Evolutionary conservation across 2,329 filamentous ascomycete species (phyloP).

Genomic region (Fusarium sp.): DNA sequence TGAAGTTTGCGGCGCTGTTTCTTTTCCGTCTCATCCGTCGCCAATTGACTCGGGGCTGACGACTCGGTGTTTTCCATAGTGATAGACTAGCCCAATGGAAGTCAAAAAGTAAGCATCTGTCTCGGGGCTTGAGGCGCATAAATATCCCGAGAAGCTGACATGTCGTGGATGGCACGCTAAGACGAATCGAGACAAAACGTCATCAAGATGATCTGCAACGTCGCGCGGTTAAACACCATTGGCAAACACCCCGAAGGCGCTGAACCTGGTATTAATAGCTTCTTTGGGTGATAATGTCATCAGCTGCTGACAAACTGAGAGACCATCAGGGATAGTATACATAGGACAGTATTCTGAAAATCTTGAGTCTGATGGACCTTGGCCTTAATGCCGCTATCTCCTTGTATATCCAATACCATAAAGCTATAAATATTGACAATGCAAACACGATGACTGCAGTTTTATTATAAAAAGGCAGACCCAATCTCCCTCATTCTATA

Average conservation of each 20-base stretch:
- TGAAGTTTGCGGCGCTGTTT: conserved; percentile 17
- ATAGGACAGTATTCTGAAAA: too few species aligned
- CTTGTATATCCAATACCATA: background rate
- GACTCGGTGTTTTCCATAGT: too few species aligned
- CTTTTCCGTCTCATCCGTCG: background rate
- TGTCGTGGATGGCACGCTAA: background rate
- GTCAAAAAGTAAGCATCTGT: conserved; percentile 15
- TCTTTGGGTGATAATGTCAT: background rate
- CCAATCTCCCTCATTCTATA: too few species aligned
- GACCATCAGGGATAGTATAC: background rate
- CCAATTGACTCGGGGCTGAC: background rate
- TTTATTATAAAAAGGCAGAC: too few species aligned
- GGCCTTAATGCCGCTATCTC: background rate
- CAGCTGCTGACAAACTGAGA: background rate
- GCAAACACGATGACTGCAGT: too few species aligned
- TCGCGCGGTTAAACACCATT: background rate
- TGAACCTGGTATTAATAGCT: background rate
- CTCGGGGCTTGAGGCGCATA: background rate
- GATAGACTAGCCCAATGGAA: background rate
- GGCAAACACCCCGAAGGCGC: background rate
- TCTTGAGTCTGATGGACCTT: background rate
- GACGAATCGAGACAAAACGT: conserved; percentile 13
- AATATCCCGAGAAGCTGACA: background rate
- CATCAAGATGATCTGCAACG: background rate
- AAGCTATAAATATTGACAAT: background rate